Base-by-base conservation (phyloP, 2,329 filamentous ascomycete genomes). In the Nemania sp. region DNA sequence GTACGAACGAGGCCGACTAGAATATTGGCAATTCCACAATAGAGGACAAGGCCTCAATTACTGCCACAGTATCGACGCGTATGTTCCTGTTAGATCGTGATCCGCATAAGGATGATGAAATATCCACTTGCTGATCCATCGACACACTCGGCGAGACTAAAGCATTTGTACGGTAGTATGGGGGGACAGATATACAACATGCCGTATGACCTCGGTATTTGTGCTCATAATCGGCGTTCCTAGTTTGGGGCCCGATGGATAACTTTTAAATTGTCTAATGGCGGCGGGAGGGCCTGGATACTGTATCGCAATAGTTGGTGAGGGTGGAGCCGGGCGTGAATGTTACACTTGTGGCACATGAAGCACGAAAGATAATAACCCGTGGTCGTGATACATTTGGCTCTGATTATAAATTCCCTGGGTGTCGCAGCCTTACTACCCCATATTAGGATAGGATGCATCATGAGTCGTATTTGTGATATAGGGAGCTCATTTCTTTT, bases 401-500 rank as follows among this genome's bases (percentile, higher is more conserved):
- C 20, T 18, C n/a, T n/a, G 6, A 49, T 2, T 11, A 22, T 35
- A 18, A 20, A 22, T 43, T 15, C 3, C 13, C 24, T n/a, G 15
- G 32, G 24, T 7, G 10, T 49, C 38, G 24, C 41, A 52, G 7
- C 35, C 47, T 58, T 27, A 43, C 3, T 15, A 29, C 10, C 22
- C 26, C 59, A 18, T 67, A 13, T n/a, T 20, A 27, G 5, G 24
- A 41, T 20, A 26, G 2, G 52, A 32, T 11, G 32, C 53, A 41
- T 35, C 26, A 43, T 15, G 52, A 22, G 11, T 24, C 20, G 49
- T 47, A 26, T 38, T 26, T 26, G 20, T 35, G 20, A 51, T 62
- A 35, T 13, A 45, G 2, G 20, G 8, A 29, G 6, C 56, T 68
- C 38, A 70, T 63, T 65, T 56, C 32, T 57, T 45, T 53, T 66